These are phyloP conservation scores for Talaromyces wortmannii DNA, from an alignment of 495 filamentous ascomycete species.

Conservation along the genomic window DNA sequence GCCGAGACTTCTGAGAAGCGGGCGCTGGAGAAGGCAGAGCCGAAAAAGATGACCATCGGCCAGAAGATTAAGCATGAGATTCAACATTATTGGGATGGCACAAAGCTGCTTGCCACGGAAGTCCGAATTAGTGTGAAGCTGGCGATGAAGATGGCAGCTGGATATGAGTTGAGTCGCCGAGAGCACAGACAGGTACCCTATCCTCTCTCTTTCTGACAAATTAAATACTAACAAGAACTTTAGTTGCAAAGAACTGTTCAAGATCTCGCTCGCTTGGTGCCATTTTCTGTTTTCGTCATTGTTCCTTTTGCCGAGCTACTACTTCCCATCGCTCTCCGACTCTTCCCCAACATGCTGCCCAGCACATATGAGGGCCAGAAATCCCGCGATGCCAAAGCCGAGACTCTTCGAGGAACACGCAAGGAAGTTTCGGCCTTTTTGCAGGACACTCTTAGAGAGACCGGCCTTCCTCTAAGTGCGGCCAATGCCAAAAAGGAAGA, in stretches of 20 bases:
- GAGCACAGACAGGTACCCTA: constrained; percentile 72
- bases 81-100: constrained; percentile 98
- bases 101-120: constrained; percentile 91
- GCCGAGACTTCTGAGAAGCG: constrained; percentile 33
- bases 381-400: constrained; percentile 81
- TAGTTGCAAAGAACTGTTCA: constrained; percentile 85
- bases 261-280: constrained; percentile 87
- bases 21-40: constrained; percentile 59
- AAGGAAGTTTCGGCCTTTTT: constrained; percentile 94
- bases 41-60: constrained; percentile 77
- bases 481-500: constrained; percentile 88
- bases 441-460: constrained; percentile 84
- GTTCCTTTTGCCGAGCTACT: constrained; percentile 94
- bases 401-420: constrained; percentile 72
- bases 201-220: not conserved
- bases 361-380: constrained; percentile 95
- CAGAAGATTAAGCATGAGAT: constrained; percentile 91
- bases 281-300: constrained; percentile 94
- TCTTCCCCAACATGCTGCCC: constrained; percentile 95
- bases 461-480: constrained; percentile 77
- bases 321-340: constrained; percentile 83
- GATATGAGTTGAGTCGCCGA: constrained; percentile 91
- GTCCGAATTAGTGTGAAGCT: constrained; percentile 85
- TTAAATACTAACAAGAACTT: not conserved
- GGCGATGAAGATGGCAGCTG: constrained; percentile 94